These are phyloP conservation scores for Chlorella sp. DNA, from an alignment of 139 green algal species.

Conservation along the genomic window DNA sequence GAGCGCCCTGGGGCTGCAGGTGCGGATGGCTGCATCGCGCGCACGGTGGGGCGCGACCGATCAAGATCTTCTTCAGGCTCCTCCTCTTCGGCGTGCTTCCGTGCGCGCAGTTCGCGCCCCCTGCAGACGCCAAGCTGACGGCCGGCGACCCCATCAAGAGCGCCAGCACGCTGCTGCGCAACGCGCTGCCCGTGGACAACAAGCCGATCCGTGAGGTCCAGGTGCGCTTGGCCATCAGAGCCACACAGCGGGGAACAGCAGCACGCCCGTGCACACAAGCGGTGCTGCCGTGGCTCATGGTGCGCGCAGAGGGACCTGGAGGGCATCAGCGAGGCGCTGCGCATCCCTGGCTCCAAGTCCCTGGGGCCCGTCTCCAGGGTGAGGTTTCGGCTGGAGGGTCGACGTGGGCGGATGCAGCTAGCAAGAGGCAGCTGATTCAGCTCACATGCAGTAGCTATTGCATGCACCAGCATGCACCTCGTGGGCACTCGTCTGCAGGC, in stretches of 20 bases:
- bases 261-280: neutral
- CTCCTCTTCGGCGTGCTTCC: neutral
- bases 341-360: slow-evolving; percentile 78
- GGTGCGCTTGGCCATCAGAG: no score
- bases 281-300: neutral
- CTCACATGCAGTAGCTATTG: no score
- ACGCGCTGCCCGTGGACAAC: slow-evolving; percentile 92
- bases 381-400: no score
- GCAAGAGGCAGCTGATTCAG: no score
- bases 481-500: slow-evolving; percentile 28
- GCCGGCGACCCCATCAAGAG: slow-evolving; percentile 80
- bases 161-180: slow-evolving; percentile 80
- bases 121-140: slow-evolving; percentile 17
- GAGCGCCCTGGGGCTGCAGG: slow-evolving; percentile 11
- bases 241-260: neutral
- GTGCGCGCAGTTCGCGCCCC: slow-evolving; percentile 5
- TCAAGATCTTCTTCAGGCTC: neutral
- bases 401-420: no score
- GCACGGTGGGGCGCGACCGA: neutral
- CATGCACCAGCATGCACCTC: no score
- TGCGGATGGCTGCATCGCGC: neutral
- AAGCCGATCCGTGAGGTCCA: slow-evolving; percentile 86
- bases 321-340: slow-evolving; percentile 80
- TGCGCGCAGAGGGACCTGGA: slow-evolving; percentile 68
- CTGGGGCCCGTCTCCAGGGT: slow-evolving; percentile 55